These are phyloP conservation scores for Candolleomyces efflorescens DNA, from an alignment of 768 basidiomycete species.

Conservation along the genomic window DNA sequence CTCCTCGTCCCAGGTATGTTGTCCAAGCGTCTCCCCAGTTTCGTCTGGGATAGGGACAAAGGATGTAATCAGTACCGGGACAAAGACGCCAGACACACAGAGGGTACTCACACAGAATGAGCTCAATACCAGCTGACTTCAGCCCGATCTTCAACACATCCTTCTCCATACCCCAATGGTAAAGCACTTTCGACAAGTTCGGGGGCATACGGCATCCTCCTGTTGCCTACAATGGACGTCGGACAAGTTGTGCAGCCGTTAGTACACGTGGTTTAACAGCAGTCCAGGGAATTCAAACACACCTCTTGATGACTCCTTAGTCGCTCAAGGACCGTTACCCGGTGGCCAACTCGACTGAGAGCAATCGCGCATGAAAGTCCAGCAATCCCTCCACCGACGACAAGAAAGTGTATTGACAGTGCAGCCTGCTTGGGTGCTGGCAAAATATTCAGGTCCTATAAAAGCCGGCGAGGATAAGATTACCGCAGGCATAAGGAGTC, in stretches of 20 bases:
- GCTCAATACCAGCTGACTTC: slow-evolving; percentile 22
- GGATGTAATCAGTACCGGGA: slow-evolving; percentile 3
- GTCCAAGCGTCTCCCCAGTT: slow-evolving; percentile 45
- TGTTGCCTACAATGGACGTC: slow-evolving; percentile 11
- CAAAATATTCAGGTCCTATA: background rate
- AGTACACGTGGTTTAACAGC: background rate
- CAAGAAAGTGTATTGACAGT: slow-evolving; percentile 25
- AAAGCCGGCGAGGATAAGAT: background rate
- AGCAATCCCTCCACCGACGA: slow-evolving; percentile 42
- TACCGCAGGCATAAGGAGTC: background rate
- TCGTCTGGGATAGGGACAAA: slow-evolving; percentile 31
- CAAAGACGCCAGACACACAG: background rate
- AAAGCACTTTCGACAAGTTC: slow-evolving; percentile 52
- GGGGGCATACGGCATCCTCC: slow-evolving; percentile 38
- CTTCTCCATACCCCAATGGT: slow-evolving; percentile 46
- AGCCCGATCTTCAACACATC: slow-evolving; percentile 17
- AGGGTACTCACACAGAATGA: slow-evolving; percentile 11
- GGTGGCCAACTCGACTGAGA: slow-evolving; percentile 50
- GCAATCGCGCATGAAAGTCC: slow-evolving; percentile 54
- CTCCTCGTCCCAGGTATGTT: slow-evolving; percentile 48
- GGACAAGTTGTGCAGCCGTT: background rate
- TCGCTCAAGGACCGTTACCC: slow-evolving; percentile 47
- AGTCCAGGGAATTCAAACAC: background rate
- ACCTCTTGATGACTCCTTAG: slow-evolving; percentile 14
- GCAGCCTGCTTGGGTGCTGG: slow-evolving; percentile 3